A percentile compares a stretch with the other conserved stretches of the same genome.
phyloP scores from a whole-genome alignment of 2,329 filamentous ascomycete genomes.

The Phialocephala subalpina region DNA sequence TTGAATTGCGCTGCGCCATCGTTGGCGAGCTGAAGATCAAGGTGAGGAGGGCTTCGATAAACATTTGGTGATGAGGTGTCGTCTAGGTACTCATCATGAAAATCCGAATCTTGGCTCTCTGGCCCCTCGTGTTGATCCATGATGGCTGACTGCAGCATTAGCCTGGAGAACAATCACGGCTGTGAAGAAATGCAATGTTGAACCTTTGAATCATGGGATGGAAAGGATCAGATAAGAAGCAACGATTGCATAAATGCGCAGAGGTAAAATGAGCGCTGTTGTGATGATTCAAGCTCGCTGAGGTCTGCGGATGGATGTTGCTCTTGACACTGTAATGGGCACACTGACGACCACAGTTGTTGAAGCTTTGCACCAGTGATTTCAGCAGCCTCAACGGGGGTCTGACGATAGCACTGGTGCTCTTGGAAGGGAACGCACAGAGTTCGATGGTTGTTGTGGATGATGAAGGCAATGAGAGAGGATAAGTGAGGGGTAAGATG shows the following conservation, averaged over 20 bases:
- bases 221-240: neutral
- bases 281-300: neutral
- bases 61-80: neutral
- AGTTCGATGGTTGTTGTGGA: neutral
- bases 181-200: neutral
- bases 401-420: neutral
- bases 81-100: neutral
- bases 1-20: neutral
- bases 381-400: neutral
- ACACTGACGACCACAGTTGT: neutral
- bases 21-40: neutral
- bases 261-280: neutral
- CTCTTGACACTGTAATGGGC: neutral
- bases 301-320: neutral
- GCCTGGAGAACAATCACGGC: neutral
- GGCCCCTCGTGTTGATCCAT: conserved; percentile 8
- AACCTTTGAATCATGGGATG: neutral
- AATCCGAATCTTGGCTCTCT: conserved; percentile 25
- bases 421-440: neutral
- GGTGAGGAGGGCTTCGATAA: neutral
- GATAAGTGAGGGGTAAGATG: neutral
- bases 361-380: conserved; percentile 2
- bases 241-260: neutral
- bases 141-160: neutral
- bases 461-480: neutral